Percentiles rank a stretch among this genome's conserved stretches.
These are phyloP conservation scores for Hemisphaericaspora xylofermentans DNA, from an alignment of 1,139 yeast species.

Conservation along the genomic window DNA sequence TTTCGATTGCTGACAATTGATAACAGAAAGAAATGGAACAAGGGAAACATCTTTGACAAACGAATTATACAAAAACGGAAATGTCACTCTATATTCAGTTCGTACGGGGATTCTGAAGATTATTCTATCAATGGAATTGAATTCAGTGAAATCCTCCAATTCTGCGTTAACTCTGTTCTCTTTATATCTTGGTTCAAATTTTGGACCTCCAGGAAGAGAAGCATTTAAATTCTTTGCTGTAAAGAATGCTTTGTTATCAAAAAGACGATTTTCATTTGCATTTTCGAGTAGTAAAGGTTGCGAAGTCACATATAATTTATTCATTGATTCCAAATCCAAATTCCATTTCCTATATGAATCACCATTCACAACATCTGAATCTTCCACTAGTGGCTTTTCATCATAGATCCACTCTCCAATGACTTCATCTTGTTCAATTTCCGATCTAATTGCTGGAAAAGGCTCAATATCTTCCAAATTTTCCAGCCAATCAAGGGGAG, in stretches of 20 bases:
- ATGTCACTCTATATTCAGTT: slow-evolving; percentile 84
- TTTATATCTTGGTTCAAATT: slow-evolving; percentile 84
- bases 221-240: slow-evolving; percentile 89
- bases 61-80: slow-evolving; percentile 81
- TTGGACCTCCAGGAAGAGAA: slow-evolving; percentile 94
- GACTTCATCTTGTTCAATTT: slow-evolving; percentile 60
- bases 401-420: slow-evolving; percentile 82
- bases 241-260: slow-evolving; percentile 74
- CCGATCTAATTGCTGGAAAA: slow-evolving; percentile 64
- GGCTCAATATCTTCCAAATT: slow-evolving; percentile 74
- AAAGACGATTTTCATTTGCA: slow-evolving; percentile 61
- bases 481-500: slow-evolving; percentile 81
- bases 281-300: slow-evolving; percentile 65
- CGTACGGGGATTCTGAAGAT: slow-evolving; percentile 75
- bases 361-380: slow-evolving; percentile 58
- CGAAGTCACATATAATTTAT: slow-evolving; percentile 64
- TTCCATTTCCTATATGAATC: slow-evolving; percentile 76
- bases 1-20: slow-evolving; percentile 36
- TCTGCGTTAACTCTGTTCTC: slow-evolving; percentile 57
- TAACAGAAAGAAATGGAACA: slow-evolving; percentile 63
- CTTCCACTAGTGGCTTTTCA: slow-evolving; percentile 67
- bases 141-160: slow-evolving; percentile 81
- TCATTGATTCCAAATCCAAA: slow-evolving; percentile 59
- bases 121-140: slow-evolving; percentile 83
- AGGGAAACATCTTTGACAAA: slow-evolving; percentile 64